Conservation (phyloP, 129 eudicot genomes). For the Lactuca saligna region DNA sequence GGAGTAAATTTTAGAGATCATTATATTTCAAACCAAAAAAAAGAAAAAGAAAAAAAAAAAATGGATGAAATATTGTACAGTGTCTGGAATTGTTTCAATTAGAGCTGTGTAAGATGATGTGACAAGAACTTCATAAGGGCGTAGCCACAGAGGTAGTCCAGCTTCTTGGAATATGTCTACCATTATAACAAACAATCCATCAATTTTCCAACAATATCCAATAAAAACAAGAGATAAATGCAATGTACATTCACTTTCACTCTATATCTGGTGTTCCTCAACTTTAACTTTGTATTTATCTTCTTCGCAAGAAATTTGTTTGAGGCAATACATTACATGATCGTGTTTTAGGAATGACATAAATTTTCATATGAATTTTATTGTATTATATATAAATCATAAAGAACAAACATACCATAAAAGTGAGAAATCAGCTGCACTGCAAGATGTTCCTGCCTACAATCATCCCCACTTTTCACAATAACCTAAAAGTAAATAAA, state of each 20-base stretch:
- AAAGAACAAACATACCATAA: conserved; percentile 61
- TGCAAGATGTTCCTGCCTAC: conserved; percentile 99
- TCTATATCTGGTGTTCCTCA: too few species aligned
- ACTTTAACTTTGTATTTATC: too few species aligned
- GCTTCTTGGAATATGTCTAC: conserved; percentile 99
- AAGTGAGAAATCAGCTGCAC: conserved; percentile 98
- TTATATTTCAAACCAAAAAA: neutral
- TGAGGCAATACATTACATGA: too few species aligned
- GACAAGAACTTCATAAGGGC: conserved; percentile 98
- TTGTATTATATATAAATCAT: neutral
- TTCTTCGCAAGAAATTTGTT: too few species aligned
- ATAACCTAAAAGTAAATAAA: conserved; percentile 51
- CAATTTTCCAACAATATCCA: conserved; percentile 19
- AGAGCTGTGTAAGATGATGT: conserved; percentile 98
- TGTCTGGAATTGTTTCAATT: conserved; percentile 98
- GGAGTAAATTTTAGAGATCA: conserved; percentile 8
- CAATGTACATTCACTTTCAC: too few species aligned
- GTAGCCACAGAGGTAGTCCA: conserved; percentile 98
- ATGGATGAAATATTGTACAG: conserved; percentile 42
- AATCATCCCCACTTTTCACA: conserved; percentile 99
- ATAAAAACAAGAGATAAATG: too few species aligned
- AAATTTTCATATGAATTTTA: too few species aligned
- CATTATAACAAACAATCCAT: conserved; percentile 21
- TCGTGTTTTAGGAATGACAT: too few species aligned
- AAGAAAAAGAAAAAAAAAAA: neutral